Conservation (phyloP, 768 basidiomycete species). For the Psilocybe cubensis region DNA sequence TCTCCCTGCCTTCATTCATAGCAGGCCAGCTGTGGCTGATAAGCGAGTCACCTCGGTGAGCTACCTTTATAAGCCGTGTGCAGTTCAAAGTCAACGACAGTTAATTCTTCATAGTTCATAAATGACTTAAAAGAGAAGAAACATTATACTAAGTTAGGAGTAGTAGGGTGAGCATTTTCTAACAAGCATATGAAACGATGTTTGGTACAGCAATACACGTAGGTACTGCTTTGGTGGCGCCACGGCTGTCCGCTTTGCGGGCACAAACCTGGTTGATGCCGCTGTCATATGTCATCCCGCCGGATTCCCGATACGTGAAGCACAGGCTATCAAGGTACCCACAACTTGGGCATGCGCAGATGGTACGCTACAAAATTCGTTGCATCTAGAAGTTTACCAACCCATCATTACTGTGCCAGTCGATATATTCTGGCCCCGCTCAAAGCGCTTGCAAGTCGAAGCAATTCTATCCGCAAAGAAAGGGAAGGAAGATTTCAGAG, state of each 20-base stretch:
- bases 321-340: conserved; percentile 38
- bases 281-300: conserved; percentile 45
- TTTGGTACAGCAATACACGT: neutral
- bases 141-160: conserved; percentile 44
- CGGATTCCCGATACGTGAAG: conserved; percentile 27
- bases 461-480: conserved; percentile 35
- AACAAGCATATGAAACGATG: neutral
- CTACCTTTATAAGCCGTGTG: neutral
- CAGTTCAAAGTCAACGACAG: neutral
- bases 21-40: conserved; percentile 35
- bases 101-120: conserved; percentile 32
- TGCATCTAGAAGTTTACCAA: neutral
- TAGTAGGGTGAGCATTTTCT: conserved; percentile 33
- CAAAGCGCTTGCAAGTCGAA: conserved; percentile 34
- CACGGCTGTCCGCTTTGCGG: conserved; percentile 35
- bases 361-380: conserved; percentile 25
- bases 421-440: conserved; percentile 34
- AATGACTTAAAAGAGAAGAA: conserved; percentile 36
- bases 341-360: conserved; percentile 41
- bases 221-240: conserved; percentile 47
- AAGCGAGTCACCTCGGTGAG: conserved; percentile 24
- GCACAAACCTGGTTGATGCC: conserved; percentile 34
- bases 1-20: conserved; percentile 34
- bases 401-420: conserved; percentile 22
- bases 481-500: conserved; percentile 31